Conservation (phyloP, 2,329 filamentous ascomycete genomes). For the Monosporascus sp. region DNA sequence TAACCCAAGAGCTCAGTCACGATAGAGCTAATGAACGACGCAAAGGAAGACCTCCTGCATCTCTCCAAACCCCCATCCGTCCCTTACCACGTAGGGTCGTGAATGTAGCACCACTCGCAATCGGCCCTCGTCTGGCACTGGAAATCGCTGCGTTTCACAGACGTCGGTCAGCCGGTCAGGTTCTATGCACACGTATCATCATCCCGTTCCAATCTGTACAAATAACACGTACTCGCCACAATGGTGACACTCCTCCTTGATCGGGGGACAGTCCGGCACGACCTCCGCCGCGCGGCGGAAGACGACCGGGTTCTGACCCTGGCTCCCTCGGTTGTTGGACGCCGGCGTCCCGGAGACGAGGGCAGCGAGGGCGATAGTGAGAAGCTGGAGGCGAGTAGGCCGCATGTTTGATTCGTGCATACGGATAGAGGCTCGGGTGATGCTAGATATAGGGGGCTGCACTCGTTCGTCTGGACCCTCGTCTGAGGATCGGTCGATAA, state of each 20-base stretch:
- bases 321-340: not conserved
- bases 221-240: conserved; percentile 10
- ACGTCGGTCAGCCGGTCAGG: too few relatives aligned
- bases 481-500: too few relatives aligned
- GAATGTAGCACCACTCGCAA: conserved; percentile 23
- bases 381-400: conserved; percentile 5
- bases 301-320: not conserved
- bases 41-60: not conserved
- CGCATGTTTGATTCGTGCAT: conserved; percentile 11
- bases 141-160: conserved; percentile 15
- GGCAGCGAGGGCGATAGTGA: conserved; percentile 13
- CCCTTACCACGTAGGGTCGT: conserved; percentile 2
- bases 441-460: too few relatives aligned
- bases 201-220: not conserved
- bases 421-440: too few relatives aligned
- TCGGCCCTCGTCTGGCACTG: conserved; percentile 20
- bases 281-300: not conserved
- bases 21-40: not conserved
- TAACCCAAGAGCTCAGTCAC: not conserved
- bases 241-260: conserved; percentile 20
- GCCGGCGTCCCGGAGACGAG: conserved; percentile 11
- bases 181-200: too few relatives aligned
- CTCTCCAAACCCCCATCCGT: too few relatives aligned
- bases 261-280: conserved; percentile 15
- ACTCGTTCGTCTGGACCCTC: too few relatives aligned